Percentiles rank a stretch among this genome's conserved stretches.
Evolutionary conservation across 331 rosid genomes (phyloP).

Genomic region (Quercus tomentella): DNA sequence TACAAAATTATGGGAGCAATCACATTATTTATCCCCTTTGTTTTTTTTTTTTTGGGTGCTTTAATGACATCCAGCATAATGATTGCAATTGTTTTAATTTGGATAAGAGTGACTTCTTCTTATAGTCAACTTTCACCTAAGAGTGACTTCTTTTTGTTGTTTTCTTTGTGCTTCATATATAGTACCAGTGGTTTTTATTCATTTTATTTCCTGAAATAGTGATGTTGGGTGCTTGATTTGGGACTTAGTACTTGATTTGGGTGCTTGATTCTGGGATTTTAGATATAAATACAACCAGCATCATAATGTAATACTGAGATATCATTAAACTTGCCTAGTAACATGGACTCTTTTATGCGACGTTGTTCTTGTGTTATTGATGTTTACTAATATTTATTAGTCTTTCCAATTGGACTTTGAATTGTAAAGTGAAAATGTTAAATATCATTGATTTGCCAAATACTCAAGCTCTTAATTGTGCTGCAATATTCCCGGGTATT

Average conservation of each 20-base stretch:
- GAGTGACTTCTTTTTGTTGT: neutral
- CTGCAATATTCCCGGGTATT: too few species aligned
- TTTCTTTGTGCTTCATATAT: neutral
- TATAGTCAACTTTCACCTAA: too few species aligned
- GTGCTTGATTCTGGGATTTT: too few species aligned
- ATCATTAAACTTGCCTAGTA: neutral
- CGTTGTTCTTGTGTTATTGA: neutral
- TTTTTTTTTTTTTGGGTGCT: neutral
- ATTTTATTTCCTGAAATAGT: neutral
- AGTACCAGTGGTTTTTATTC: neutral
- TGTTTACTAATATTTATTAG: neutral
- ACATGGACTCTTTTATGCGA: neutral
- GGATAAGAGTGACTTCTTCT: too few species aligned
- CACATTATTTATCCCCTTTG: neutral
- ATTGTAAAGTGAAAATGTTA: neutral
- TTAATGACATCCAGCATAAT: neutral
- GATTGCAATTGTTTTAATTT: neutral
- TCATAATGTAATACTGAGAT: neutral
- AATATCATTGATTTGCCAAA: slow-evolving; percentile 2
- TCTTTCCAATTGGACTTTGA: neutral
- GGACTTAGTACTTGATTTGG: neutral
- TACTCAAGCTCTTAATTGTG: too few species aligned
- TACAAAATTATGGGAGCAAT: neutral
- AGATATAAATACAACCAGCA: too few species aligned
- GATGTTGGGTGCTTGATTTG: neutral